phyloP scores from a whole-genome alignment of 441 rosid genomes.

The Gossypium trilobum region DNA sequence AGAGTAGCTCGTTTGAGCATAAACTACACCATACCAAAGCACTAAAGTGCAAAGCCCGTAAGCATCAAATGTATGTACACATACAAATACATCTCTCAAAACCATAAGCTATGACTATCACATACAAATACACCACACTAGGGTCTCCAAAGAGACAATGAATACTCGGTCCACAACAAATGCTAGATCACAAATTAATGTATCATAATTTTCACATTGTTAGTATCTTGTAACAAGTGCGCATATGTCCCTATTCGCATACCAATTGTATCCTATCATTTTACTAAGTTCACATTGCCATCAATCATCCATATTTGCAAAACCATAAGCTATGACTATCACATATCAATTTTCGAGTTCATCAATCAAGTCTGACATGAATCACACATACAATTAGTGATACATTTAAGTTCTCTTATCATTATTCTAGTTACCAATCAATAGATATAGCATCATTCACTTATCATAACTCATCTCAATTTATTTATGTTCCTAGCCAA shows the following conservation, averaged over 20 bases:
- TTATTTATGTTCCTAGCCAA: neutral
- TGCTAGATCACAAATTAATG: no score
- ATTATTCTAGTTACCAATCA: neutral
- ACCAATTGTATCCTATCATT: neutral
- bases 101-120: no score
- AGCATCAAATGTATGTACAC: neutral
- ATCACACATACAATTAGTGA: neutral
- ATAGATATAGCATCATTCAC: neutral
- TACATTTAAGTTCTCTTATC: neutral
- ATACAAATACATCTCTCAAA: neutral
- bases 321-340: neutral
- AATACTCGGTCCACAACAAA: neutral
- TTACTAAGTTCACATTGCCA: neutral
- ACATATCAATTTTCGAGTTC: neutral
- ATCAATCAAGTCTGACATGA: neutral
- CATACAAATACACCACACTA: neutral
- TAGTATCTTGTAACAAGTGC: neutral
- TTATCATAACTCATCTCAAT: neutral
- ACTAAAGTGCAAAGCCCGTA: neutral
- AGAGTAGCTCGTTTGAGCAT: neutral
- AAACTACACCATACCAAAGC: neutral
- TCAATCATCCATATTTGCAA: neutral
- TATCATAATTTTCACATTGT: no score
- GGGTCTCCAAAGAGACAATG: neutral
- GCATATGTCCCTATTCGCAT: neutral